Base-by-base conservation (phyloP, 1,284 basidiomycete species). In the Moniliophthora roreri region DNA sequence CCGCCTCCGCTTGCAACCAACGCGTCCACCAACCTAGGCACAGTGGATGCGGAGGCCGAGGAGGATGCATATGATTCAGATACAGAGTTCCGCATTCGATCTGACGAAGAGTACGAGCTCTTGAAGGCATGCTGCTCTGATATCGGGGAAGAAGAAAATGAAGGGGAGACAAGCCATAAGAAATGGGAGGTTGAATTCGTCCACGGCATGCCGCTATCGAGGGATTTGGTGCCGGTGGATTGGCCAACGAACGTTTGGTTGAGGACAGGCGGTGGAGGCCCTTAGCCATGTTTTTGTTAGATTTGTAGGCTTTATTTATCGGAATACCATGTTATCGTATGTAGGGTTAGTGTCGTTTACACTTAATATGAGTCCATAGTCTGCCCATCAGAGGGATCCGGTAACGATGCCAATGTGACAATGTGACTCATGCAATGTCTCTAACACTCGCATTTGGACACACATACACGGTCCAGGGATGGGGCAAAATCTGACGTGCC, bases 241-340 rank as follows among this genome's bases (percentile, higher is more conserved):
- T 50, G 48, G 48, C 48, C 48, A 6, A 46, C 44, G 10, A 46
- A 46, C 28, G 44, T 46, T 26, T 46, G 44, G 44, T 13, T 46
- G 9, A 11, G 44, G 44, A 46, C 44, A 15, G 44, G 44, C 7
- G 44, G 28, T 11, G 28, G 28, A 11, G 28, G 28, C 11, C 7
- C 28, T 11, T 32, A 32, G 28, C 6, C 11, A n/a, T n/a, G n/a
- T n/a, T n/a, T n/a, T n/a, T n/a, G n/a, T n/a, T n/a, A n/a, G n/a
- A n/a, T n/a, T n/a, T n/a, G n/a, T n/a, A n/a, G n/a, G n/a, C n/a
- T n/a, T n/a, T n/a, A n/a, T n/a, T n/a, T n/a, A n/a, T n/a, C n/a
- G n/a, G n/a, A n/a, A n/a, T n/a, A n/a, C n/a, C n/a, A n/a, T n/a
- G n/a, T n/a, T n/a, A n/a, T n/a, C n/a, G n/a, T n/a, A n/a, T n/a